These are phyloP conservation scores for Penstemon barbatus DNA, from an alignment of 257 asterid genomes.

Conservation along the genomic window DNA sequence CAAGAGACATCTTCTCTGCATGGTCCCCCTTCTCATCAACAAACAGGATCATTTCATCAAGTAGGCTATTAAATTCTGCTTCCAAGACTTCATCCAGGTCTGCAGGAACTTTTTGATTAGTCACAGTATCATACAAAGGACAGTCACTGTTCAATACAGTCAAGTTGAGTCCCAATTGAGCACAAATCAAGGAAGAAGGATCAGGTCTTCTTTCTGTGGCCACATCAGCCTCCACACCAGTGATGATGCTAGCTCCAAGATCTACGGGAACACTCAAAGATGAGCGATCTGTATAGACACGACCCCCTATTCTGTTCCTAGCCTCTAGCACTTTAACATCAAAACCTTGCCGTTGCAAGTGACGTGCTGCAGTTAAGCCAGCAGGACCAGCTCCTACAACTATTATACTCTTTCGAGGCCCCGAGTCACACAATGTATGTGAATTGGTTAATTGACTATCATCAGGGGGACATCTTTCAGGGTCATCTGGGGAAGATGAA, in stretches of 20 bases:
- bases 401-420: slow-evolving; percentile 55
- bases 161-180: slow-evolving; percentile 95
- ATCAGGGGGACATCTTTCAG: too few species aligned
- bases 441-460: too few species aligned
- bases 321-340: slow-evolving; percentile 84
- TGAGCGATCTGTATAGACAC: slow-evolving; percentile 85
- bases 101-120: slow-evolving; percentile 82
- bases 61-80: slow-evolving; percentile 86
- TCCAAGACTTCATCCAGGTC: slow-evolving; percentile 85
- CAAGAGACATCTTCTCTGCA: slow-evolving; percentile 89
- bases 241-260: slow-evolving; percentile 99
- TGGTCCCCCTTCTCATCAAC: slow-evolving; percentile 87
- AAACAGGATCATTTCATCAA: slow-evolving; percentile 88
- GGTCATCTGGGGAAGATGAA: too few species aligned
- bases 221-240: slow-evolving; percentile 98
- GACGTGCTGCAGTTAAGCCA: slow-evolving; percentile 96
- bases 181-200: slow-evolving; percentile 92
- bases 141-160: slow-evolving; percentile 94
- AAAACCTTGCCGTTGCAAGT: slow-evolving; percentile 94
- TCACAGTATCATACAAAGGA: slow-evolving; percentile 85
- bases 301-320: slow-evolving; percentile 94
- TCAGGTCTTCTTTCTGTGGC: slow-evolving; percentile 97
- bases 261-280: slow-evolving; percentile 97
- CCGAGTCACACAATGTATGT: slow-evolving; percentile 39
- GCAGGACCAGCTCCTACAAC: slow-evolving; percentile 99